Evolutionary conservation across 2,329 filamentous ascomycete genomes (phyloP), one percentile per base, ranked within the genome.

Genomic region (Fusarium agapanthi): DNA sequence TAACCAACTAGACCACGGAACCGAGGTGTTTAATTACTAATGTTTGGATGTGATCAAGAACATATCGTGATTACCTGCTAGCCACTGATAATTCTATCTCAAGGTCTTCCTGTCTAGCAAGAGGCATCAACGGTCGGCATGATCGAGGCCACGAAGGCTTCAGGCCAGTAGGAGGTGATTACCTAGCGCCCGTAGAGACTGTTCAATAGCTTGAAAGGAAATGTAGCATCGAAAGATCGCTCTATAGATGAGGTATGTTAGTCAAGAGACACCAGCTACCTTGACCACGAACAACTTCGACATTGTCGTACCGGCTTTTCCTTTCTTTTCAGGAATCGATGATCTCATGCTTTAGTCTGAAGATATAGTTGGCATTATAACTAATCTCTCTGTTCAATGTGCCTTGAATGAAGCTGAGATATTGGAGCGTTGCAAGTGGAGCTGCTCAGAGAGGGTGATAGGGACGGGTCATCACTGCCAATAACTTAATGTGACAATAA

Each of bases 1-100:
- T 65, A 54, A 65, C 47, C 58, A 55, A 54, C 40, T 76, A 76
- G 74, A 75, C 74, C 74, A 76, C 72, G 70, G 51, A 75, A 76
- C 74, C 74, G 37, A 35, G 22, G n/a, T 13, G 28, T 10, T 35
- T 34, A 34, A 4, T 34, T 16, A 16, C 15, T 8, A 34, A 16
- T 34, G 3, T 8, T 1, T 16, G 14, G 7, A 15, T 34, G 15
- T 8, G 32, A 16, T 34, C 16, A 15, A 15, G 3, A 6, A 2
- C 0, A 30, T 6, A 10, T 22, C 0, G 5, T 26, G 1, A 6
- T 4, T 28, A n/a, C 2, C 4, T 10, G 0, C 6, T 7, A 8
- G 18, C 16, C 24, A 18, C 12, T 28, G 28, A 34, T 20, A 18
- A 16, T 16, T 26, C 26, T 32, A 26, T 30, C 26, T 13, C 6